A percentile compares a stretch with the other conserved stretches of the same genome.
These are phyloP conservation scores for Sporodiniella umbellata DNA, from an alignment of 371 early-diverging fungal species.

Conservation along the genomic window DNA sequence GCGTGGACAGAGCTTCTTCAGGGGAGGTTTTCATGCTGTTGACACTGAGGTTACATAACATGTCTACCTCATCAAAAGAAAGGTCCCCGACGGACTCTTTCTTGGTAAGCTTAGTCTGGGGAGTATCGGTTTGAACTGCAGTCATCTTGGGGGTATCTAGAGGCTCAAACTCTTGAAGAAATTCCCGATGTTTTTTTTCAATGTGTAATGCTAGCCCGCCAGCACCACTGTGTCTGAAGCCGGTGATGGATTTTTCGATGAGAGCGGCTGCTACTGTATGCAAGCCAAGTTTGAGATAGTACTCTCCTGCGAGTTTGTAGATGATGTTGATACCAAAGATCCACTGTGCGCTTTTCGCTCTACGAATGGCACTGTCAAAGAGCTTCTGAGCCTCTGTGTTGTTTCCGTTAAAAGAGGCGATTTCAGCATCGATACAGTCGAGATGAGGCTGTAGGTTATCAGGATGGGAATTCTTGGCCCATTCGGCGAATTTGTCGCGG, in stretches of 20 bases:
- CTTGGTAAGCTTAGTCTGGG: slow-evolving; percentile 1
- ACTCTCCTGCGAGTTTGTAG: slow-evolving; percentile 44
- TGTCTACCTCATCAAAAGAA: background rate
- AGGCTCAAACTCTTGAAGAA: slow-evolving; percentile 1
- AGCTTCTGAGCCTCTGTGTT: slow-evolving; percentile 22
- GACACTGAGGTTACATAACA: background rate
- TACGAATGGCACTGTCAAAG: slow-evolving; percentile 35
- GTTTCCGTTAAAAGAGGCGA: slow-evolving; percentile 26
- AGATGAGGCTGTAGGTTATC: slow-evolving; percentile 32
- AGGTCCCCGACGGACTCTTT: slow-evolving; percentile 10
- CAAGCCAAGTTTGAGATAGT: slow-evolving; percentile 26
- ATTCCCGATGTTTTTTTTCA: slow-evolving; percentile 1
- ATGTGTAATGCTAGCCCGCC: slow-evolving; percentile 37
- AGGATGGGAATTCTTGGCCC: slow-evolving; percentile 33
- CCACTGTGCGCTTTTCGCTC: slow-evolving; percentile 38
- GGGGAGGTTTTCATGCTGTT: slow-evolving; percentile 19
- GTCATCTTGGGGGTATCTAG: slow-evolving; percentile 4
- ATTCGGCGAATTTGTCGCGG: slow-evolving; percentile 21
- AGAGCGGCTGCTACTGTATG: slow-evolving; percentile 24
- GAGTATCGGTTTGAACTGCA: slow-evolving; percentile 30
- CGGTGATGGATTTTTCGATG: slow-evolving; percentile 32
- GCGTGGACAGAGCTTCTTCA: slow-evolving; percentile 36
- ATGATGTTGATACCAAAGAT: slow-evolving; percentile 25
- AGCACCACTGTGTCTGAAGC: slow-evolving; percentile 30
- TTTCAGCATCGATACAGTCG: slow-evolving; percentile 39